phyloP scores from a whole-genome alignment of 2,329 filamentous ascomycete species.

The Plenodomus lindquistii region DNA sequence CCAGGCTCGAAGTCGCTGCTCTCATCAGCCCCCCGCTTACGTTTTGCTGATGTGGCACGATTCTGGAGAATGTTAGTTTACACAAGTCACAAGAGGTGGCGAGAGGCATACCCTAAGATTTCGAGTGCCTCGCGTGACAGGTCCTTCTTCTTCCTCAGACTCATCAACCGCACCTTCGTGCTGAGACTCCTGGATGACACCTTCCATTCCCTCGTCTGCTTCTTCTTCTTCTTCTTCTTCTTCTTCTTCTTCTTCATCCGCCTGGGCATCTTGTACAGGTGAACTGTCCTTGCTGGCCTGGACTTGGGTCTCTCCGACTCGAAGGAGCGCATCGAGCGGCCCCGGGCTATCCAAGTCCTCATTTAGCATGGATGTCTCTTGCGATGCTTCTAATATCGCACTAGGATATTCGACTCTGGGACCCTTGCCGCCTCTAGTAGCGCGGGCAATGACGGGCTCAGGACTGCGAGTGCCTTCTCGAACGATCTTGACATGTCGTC shows the following conservation, averaged over 20 bases:
- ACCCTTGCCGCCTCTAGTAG: slow-evolving; percentile 53
- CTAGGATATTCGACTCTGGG: slow-evolving; percentile 52
- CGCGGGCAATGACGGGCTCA: slow-evolving; percentile 49
- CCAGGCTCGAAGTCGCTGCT: slow-evolving; percentile 68
- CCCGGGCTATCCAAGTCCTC: slow-evolving; percentile 33
- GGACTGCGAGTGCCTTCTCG: slow-evolving; percentile 58
- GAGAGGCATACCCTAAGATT: slow-evolving; percentile 28
- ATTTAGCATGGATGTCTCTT: slow-evolving; percentile 50
- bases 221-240: slow-evolving; percentile 27
- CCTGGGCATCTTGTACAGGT: slow-evolving; percentile 38
- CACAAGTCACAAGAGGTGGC: slow-evolving; percentile 5
- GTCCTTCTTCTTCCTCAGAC: slow-evolving; percentile 59
- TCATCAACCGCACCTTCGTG: slow-evolving; percentile 47
- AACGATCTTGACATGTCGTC: slow-evolving; percentile 59
- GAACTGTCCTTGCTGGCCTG: slow-evolving; percentile 39
- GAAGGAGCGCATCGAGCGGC: slow-evolving; percentile 39
- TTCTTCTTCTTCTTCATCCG: slow-evolving; percentile 21
- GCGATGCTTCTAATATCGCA: slow-evolving; percentile 58
- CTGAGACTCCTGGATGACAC: slow-evolving; percentile 50
- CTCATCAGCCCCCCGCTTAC: slow-evolving; percentile 53
- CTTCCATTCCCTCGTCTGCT: slow-evolving; percentile 36
- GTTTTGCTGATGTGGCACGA: slow-evolving; percentile 36
- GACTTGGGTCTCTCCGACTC: slow-evolving; percentile 41
- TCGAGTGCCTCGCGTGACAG: slow-evolving; percentile 54
- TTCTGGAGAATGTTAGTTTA: slow-evolving; percentile 26